These are phyloP conservation scores for Giardia muris DNA, from an alignment of 208 protist species.

Conservation along the genomic window DNA sequence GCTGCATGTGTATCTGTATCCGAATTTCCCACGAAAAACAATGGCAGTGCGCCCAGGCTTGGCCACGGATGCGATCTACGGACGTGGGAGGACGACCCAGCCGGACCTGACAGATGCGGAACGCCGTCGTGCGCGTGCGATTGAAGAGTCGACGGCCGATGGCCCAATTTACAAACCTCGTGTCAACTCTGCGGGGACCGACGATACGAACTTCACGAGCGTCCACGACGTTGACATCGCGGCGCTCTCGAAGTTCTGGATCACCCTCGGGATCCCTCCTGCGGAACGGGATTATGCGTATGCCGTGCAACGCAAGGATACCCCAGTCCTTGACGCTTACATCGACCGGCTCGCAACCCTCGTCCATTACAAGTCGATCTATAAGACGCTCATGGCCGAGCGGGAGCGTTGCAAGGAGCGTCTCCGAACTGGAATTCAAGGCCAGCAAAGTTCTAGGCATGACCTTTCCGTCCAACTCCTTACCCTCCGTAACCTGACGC, in stretches of 20 bases:
- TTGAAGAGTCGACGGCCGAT: too few relatives aligned
- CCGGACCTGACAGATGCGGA: too few relatives aligned
- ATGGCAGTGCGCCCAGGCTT: too few relatives aligned
- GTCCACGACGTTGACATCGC: neutral
- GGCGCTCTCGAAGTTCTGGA: neutral
- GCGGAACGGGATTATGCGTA: neutral
- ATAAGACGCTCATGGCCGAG: neutral
- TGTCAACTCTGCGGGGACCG: neutral
- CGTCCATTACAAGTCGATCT: neutral
- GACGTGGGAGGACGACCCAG: too few relatives aligned
- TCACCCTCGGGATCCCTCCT: neutral
- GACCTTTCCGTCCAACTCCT: neutral
- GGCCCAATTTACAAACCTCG: too few relatives aligned
- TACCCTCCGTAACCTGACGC: neutral
- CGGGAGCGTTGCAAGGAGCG: neutral
- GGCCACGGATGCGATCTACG: too few relatives aligned
- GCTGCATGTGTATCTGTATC: too few relatives aligned
- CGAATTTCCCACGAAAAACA: too few relatives aligned
- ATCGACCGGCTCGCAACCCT: neutral
- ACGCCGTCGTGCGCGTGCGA: too few relatives aligned
- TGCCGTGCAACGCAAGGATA: neutral
- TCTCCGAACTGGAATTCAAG: neutral
- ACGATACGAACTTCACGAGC: neutral
- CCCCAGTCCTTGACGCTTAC: neutral
- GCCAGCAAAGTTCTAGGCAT: neutral